Conservation (phyloP, 2,329 filamentous ascomycete genomes). For the Nannizzia gypsea region DNA sequence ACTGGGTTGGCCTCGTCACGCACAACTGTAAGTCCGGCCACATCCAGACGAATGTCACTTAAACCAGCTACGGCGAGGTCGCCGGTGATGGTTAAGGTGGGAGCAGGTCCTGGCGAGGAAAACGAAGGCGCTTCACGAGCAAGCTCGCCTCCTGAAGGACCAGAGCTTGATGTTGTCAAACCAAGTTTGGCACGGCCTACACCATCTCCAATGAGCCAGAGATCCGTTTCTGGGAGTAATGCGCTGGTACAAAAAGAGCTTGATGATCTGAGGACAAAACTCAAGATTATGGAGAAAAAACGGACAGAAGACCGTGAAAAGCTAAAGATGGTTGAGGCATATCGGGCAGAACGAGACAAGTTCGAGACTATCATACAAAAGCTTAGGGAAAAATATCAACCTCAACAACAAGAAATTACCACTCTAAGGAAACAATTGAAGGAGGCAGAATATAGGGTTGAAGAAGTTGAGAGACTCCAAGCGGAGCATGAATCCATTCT, state of each 20-base stretch:
- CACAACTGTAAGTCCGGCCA: slow-evolving; percentile 13
- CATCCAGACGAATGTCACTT: slow-evolving; percentile 26
- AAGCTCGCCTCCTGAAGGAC: slow-evolving; percentile 18
- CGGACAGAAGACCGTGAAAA: slow-evolving; percentile 74
- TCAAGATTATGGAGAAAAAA: slow-evolving; percentile 80
- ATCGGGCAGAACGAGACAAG: slow-evolving; percentile 47
- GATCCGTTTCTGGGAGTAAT: slow-evolving; percentile 38
- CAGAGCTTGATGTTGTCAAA: slow-evolving; percentile 14
- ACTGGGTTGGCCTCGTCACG: slow-evolving; percentile 21
- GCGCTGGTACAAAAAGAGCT: slow-evolving; percentile 51
- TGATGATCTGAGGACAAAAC: slow-evolving; percentile 78
- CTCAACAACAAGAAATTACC: slow-evolving; percentile 65
- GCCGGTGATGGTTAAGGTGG: slow-evolving; percentile 19
- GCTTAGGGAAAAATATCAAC: slow-evolving; percentile 76
- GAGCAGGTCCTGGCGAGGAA: slow-evolving; percentile 19
- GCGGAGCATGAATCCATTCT: slow-evolving; percentile 75
- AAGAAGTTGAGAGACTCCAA: slow-evolving; percentile 59
- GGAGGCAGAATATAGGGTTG: slow-evolving; percentile 58
- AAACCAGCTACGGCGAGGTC: slow-evolving; percentile 21
- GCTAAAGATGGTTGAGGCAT: slow-evolving; percentile 62
- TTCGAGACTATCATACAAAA: slow-evolving; percentile 78
- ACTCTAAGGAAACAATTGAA: slow-evolving; percentile 68
- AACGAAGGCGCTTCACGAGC: slow-evolving; percentile 18
- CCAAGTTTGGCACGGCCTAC: not conserved
- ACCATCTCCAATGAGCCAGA: slow-evolving; percentile 17